Evolutionary conservation across 345 rosid species (phyloP), one percentile per base, ranked within the genome.

Genomic region (Brassica rapa): DNA sequence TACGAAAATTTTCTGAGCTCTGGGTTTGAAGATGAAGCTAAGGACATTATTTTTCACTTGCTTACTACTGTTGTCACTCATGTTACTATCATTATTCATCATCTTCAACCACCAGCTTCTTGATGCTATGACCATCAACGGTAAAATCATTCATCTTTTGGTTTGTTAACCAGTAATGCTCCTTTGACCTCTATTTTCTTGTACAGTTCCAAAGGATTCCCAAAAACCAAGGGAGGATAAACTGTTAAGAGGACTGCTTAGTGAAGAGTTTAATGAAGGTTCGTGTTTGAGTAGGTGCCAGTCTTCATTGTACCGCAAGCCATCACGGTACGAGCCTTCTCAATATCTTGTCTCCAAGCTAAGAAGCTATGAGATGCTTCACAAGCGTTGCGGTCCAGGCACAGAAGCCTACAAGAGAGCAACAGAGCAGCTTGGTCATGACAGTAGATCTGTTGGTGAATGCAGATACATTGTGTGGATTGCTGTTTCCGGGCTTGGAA

Each of bases 401-500:
- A 83, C 88, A 2, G 6, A 85, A 8, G 79, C 90, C 10, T 88
- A 84, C 77, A 86, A 78, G 73, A 76, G 33, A 74, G 83, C 87
- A 6, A 19, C 75, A 62, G 76, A 80, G 63, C 60, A 35, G 56
- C 86, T 88, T 60, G 71, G 73, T 43, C 70, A 55, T 1, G 9
- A 77, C 3, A 80, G 6, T 32, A 66, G 2, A 30, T 33, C 33
- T 62, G 51, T 65, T 66, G 65, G 80, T 49, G 87, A 81, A 46
- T 88, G 91, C 80, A 82, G 73, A 25, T 89, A 89, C 70, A 66
- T 87, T 6, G 88, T 88, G 4, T 88, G 90, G 89, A 30, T 87
- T 32, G 77, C 88, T 4, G 76, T 62, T 27, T 81, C 79, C 1
- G 92, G 94, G 6, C 72, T 90, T 27, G 94, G 94, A 71, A 90